Evolutionary conservation across 805 yeast species (phyloP).

Genomic region (Kuraishia cidri): DNA sequence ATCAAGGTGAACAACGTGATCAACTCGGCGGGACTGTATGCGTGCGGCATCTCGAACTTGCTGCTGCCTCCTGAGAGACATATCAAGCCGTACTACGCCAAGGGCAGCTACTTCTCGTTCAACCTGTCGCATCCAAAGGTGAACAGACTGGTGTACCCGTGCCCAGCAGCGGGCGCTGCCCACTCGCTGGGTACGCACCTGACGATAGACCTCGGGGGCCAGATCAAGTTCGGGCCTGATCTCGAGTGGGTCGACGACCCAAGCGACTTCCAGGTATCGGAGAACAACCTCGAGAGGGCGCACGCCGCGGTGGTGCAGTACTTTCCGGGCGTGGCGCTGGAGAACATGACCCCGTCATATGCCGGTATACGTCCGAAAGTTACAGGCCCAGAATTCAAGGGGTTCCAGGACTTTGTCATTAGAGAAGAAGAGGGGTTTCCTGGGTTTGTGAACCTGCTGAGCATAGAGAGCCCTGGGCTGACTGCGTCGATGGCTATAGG

Average conservation of each 20-base stretch:
- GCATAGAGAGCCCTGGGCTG: slow-evolving; percentile 88
- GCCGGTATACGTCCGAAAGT: slow-evolving; percentile 83
- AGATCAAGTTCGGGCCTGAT: slow-evolving; percentile 82
- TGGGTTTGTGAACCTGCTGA: slow-evolving; percentile 73
- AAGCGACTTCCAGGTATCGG: slow-evolving; percentile 38
- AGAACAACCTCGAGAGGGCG: slow-evolving; percentile 42
- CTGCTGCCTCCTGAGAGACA: slow-evolving; percentile 57
- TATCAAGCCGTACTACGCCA: slow-evolving; percentile 57
- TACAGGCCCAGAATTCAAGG: slow-evolving; percentile 28
- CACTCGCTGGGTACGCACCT: slow-evolving; percentile 86
- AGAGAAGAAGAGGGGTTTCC: slow-evolving; percentile 60
- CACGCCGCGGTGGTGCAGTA: slow-evolving; percentile 49
- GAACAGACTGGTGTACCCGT: slow-evolving; percentile 63
- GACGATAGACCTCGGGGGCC: slow-evolving; percentile 76
- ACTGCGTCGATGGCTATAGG: slow-evolving; percentile 81
- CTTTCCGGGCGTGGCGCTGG: slow-evolving; percentile 46
- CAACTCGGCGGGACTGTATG: slow-evolving; percentile 75
- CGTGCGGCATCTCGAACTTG: slow-evolving; percentile 64
- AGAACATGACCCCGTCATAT: slow-evolving; percentile 56
- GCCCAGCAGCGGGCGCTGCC: slow-evolving; percentile 61
- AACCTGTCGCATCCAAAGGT: slow-evolving; percentile 39
- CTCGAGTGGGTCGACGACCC: slow-evolving; percentile 63
- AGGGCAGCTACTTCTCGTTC: slow-evolving; percentile 73
- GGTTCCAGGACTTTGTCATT: slow-evolving; percentile 68
- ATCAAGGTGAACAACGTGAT: slow-evolving; percentile 50